Evolutionary conservation across 2,329 filamentous ascomycete species (phyloP).

Genomic region (Aspergillus vadensis): DNA sequence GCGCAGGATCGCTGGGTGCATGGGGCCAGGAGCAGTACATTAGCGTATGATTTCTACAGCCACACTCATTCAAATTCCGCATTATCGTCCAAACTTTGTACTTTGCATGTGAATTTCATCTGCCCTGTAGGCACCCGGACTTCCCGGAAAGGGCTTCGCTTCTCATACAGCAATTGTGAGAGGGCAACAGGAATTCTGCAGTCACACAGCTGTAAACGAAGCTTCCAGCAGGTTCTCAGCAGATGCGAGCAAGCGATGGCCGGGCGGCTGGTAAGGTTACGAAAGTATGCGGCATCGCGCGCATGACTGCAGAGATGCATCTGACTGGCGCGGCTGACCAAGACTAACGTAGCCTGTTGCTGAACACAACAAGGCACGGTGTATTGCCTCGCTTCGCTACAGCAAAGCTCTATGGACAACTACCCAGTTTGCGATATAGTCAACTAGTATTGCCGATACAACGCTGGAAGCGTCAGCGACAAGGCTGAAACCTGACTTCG

Average conservation of each 20-base stretch:
- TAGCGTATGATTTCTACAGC: slow-evolving; percentile 9
- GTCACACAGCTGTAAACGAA: neutral
- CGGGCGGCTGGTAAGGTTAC: slow-evolving; percentile 4
- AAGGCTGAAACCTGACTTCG: slow-evolving; percentile 3
- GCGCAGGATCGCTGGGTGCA: slow-evolving; percentile 20
- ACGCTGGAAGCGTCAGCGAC: neutral
- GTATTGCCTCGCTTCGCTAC: neutral
- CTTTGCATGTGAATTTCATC: neutral
- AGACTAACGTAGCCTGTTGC: neutral
- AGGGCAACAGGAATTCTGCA: neutral
- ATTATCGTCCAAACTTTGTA: neutral
- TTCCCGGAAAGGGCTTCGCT: neutral
- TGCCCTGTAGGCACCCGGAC: neutral
- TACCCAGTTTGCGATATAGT: neutral
- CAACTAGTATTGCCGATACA: neutral
- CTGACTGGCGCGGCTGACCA: slow-evolving; percentile 23
- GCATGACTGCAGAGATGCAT: slow-evolving; percentile 18
- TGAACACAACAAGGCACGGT: neutral
- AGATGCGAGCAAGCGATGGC: neutral
- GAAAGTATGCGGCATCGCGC: slow-evolving; percentile 16
- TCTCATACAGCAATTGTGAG: neutral
- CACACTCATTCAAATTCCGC: neutral
- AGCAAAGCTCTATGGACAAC: neutral
- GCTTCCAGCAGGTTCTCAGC: neutral
- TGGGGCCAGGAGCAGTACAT: slow-evolving; percentile 13